Percentiles rank a stretch among this genome's conserved stretches.
phyloP scores from a whole-genome alignment of 305 asterid genomes.

The Solanum hybrid region DNA sequence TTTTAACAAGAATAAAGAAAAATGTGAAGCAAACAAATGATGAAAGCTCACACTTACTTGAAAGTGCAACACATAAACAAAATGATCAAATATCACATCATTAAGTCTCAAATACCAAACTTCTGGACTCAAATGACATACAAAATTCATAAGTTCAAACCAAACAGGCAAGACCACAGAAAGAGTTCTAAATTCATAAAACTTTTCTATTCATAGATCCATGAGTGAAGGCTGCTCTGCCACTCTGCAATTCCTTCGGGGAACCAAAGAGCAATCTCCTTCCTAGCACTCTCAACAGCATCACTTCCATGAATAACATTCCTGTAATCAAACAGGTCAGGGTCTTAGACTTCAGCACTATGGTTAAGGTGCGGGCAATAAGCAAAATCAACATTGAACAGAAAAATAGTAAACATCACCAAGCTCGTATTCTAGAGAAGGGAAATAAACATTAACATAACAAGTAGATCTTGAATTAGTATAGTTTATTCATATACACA shows the following conservation, averaged over 20 bases:
- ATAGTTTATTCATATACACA: neutral
- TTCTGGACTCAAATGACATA: neutral
- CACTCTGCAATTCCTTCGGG: constrained; percentile 77
- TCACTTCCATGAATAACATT: constrained; percentile 88
- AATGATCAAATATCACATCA: neutral
- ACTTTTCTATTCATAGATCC: constrained; percentile 57
- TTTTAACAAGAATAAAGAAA: neutral
- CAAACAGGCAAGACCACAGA: neutral
- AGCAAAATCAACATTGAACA: neutral
- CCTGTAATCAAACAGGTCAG: constrained; percentile 27
- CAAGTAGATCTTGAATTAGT: neutral
- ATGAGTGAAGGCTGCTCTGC: constrained; percentile 72
- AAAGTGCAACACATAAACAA: neutral
- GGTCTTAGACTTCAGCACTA: neutral
- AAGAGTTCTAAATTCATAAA: neutral
- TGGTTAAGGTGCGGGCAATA: neutral
- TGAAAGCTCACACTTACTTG: neutral
- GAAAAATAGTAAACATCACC: neutral
- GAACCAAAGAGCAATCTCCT: constrained; percentile 92
- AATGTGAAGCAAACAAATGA: neutral
- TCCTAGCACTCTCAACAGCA: constrained; percentile 77
- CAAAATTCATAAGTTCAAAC: neutral
- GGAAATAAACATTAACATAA: neutral
- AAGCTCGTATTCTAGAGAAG: neutral
- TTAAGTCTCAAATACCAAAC: neutral